Evolutionary conservation across 305 asterid species (phyloP).

Genomic region (Nicotiana rustica): DNA sequence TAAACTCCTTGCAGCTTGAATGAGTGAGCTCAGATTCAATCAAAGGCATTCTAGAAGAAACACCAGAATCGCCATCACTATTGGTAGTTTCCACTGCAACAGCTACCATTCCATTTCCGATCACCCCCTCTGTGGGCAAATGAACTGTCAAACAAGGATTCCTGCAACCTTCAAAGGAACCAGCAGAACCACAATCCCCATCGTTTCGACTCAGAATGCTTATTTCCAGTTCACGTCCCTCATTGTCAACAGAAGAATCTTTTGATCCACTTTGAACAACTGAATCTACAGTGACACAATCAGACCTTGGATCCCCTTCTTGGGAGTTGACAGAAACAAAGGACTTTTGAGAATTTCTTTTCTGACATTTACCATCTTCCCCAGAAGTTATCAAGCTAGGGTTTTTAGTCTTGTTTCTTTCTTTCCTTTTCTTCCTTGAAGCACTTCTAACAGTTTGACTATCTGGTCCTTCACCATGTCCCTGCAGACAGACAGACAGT

Average conservation of each 20-base stretch:
- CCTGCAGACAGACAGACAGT: slow-evolving; percentile 60
- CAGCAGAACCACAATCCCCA: slow-evolving; percentile 43
- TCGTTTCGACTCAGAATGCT: slow-evolving; percentile 36
- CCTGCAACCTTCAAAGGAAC: slow-evolving; percentile 42
- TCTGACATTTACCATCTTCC: slow-evolving; percentile 58
- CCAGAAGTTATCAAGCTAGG: slow-evolving; percentile 51
- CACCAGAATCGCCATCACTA: slow-evolving; percentile 47
- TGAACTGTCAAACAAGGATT: slow-evolving; percentile 49
- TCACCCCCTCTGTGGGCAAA: slow-evolving; percentile 32
- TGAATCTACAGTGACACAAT: slow-evolving; percentile 54
- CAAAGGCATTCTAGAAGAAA: slow-evolving; percentile 49
- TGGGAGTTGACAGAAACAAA: slow-evolving; percentile 49
- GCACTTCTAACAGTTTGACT: slow-evolving; percentile 64
- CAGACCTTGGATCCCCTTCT: slow-evolving; percentile 52
- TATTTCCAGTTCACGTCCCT: slow-evolving; percentile 45
- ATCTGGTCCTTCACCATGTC: slow-evolving; percentile 62
- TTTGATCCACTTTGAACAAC: slow-evolving; percentile 46
- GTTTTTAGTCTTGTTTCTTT: slow-evolving; percentile 71
- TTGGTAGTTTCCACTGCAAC: slow-evolving; percentile 44
- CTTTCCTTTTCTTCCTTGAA: slow-evolving; percentile 81
- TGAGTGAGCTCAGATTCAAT: slow-evolving; percentile 49
- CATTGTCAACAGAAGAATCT: slow-evolving; percentile 46
- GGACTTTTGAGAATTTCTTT: slow-evolving; percentile 53
- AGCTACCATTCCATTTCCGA: slow-evolving; percentile 36
- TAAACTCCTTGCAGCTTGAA: slow-evolving; percentile 45